phyloP scores from a whole-genome alignment of 2,329 filamentous ascomycete species.

The Colletotrichum melonis region DNA sequence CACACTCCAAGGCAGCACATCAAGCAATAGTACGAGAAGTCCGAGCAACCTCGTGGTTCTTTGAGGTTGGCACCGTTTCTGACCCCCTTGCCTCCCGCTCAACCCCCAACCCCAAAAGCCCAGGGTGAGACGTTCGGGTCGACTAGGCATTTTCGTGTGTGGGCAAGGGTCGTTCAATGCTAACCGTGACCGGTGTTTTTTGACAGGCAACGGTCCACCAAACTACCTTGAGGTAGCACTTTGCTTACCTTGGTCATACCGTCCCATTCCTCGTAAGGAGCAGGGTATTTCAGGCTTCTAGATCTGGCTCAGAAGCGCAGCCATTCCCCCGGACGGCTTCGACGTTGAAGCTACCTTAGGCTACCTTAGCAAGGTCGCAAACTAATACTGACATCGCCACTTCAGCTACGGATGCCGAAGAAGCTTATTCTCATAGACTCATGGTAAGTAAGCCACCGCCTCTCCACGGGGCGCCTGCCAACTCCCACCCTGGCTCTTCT shows the following conservation, averaged over 20 bases:
- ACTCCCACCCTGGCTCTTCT: neutral
- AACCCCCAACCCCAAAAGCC: neutral
- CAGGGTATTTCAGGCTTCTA: conserved; percentile 4
- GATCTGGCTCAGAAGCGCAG: conserved; percentile 15
- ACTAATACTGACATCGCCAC: neutral
- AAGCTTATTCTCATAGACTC: conserved; percentile 25
- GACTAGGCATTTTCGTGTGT: conserved; percentile 7
- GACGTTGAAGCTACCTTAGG: conserved; percentile 24
- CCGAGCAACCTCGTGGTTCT: conserved; percentile 23
- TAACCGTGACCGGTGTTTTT: conserved; percentile 29
- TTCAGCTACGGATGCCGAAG: conserved; percentile 21
- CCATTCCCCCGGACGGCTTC: conserved; percentile 7
- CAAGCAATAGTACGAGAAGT: conserved; percentile 3
- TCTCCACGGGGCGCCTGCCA: conserved; percentile 24
- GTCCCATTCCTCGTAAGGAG: conserved; percentile 12
- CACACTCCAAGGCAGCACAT: neutral
- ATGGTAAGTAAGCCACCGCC: conserved; percentile 20
- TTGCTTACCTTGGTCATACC: conserved; percentile 9
- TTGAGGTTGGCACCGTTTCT: conserved; percentile 12
- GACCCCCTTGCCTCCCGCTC: conserved; percentile 3
- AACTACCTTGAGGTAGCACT: conserved; percentile 7
- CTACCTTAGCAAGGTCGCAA: neutral
- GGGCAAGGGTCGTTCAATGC: conserved; percentile 19
- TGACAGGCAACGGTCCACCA: conserved; percentile 36
- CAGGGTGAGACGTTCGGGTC: neutral